Evolutionary conservation across 176 grass and related monocot species (phyloP), one percentile per base, ranked within the genome.

Genomic region (Coix lacrymajobi): DNA sequence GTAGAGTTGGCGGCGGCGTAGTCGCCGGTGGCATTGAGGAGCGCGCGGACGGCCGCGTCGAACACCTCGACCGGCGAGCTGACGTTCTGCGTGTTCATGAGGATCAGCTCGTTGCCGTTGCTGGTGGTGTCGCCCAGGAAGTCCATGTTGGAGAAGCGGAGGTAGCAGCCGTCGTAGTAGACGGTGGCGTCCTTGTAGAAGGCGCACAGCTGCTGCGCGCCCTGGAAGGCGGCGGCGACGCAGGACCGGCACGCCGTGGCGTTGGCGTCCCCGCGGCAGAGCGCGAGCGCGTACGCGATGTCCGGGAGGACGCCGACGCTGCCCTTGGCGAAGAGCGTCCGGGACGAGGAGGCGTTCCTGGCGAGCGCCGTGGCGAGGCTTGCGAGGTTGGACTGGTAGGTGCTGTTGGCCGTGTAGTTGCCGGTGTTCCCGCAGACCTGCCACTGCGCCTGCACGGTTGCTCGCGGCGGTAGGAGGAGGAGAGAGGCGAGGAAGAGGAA

Each of bases 221-320:
- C 24, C 64, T 31, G 69, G 71, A 73, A 73, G 4, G 29, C 44
- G 4, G 80, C 63, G 71, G 70, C 11, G 74, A 56, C 79, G 25
- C 67, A 61, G 69, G 39, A 3, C 7, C 67, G 51, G 88, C 91
- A 92, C 6, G 65, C 24, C 2, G 12, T 4, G 75, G 83, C 78
- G 15, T 88, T 80, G 54, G 7, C 7, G 49, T 92, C 90, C 3
- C 87, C 87, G 73, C 90, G 90, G 84, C 91, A 93, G 70, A 93
- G 88, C 48, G 76, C 57, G 3, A 87, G 85, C 20, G 38, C 88
- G 34, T 69, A 90, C 33, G 62, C 80, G 5, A 2, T 62, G 69
- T 92, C 75, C 1, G 90, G 85, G 72, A 71, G 4, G 11, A 30
- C 8, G 34, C 87, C 91, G 31, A 29, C 20, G 34, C 73, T 49